Base-by-base conservation (phyloP, 768 basidiomycete species). In the Flagelloscypha sp. region DNA sequence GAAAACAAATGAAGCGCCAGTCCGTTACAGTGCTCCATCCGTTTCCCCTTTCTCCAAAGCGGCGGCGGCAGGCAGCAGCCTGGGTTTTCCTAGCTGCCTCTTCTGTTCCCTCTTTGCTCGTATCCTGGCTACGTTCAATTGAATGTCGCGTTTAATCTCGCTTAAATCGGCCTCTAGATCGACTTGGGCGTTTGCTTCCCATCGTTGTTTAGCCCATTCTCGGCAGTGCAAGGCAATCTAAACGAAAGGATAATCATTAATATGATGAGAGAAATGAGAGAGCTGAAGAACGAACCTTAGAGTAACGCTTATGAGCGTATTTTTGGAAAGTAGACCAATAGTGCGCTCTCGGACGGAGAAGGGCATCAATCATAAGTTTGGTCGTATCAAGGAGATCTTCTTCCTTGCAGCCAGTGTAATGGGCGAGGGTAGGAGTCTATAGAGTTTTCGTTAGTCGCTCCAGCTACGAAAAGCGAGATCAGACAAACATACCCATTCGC, bases 351-450 rank as follows among this genome's bases (percentile, higher is more conserved):
- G 71, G 64, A 49, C 70, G 70, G 27, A 82, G 61, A 36, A 84
- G 56, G 48, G 79, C 80, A 54, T 80, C 75, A 37, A 84, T 46
- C 77, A 98, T 93, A 48, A 92, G 48, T 57, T 88, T 93, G 2
- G 92, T 94, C 0, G 83, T 84, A 1, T 90, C 89, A 24, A 94
- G 62, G 32, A 99, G 56, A 19, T 79, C 76, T 30, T 76, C 80
- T 57, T 95, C 88, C 10, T 80, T 65, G 58, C 94, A 98, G n/a
- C 83, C 79, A 0, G 94, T 89, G 56, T 92, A 98, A 55, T 97
- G 93, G 3, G 85, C 83, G 35, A 97, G 55, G 53, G 92, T 97
- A 6, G 88, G 74, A 17, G 82, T 79, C 93, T 59, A 41, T 12
- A 25, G 36, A 42, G 1, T 24, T 24, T 7, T n/a, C 46, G 28